These are phyloP conservation scores for Xylaria nigripes DNA, from an alignment of 495 filamentous ascomycete species.

Conservation along the genomic window DNA sequence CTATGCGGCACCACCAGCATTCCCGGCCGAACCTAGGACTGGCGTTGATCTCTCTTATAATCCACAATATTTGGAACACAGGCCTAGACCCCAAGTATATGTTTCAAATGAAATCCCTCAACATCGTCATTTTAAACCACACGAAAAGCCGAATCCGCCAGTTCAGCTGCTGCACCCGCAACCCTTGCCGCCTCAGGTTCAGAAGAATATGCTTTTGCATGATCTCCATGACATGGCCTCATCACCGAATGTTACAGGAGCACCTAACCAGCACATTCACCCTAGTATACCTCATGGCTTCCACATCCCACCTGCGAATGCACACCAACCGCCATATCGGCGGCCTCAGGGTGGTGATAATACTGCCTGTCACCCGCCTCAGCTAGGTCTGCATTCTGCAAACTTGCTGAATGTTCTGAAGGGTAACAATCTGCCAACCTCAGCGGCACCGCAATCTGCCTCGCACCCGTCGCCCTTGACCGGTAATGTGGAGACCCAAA, in stretches of 20 bases:
- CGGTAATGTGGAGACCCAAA: constrained; percentile 12
- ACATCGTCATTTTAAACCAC: background rate
- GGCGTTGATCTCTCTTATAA: constrained; percentile 16
- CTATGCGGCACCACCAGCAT: constrained; percentile 38
- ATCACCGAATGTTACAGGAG: constrained; percentile 11
- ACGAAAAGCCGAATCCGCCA: constrained; percentile 21
- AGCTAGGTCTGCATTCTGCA: constrained; percentile 44
- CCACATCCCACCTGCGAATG: constrained; percentile 2
- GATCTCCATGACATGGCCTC: constrained; percentile 16
- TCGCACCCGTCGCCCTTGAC: constrained; percentile 5
- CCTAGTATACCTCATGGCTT: constrained; percentile 23
- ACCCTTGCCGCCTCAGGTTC: constrained; percentile 44
- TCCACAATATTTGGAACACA: constrained; percentile 16
- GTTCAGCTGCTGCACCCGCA: constrained; percentile 45
- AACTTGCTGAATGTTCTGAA: constrained; percentile 61
- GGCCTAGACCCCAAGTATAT: constrained; percentile 20
- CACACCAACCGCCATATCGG: background rate
- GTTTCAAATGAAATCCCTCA: constrained; percentile 10
- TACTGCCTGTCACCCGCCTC: constrained; percentile 41
- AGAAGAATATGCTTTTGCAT: constrained; percentile 33
- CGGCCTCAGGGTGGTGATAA: background rate
- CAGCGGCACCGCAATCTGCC: constrained; percentile 2
- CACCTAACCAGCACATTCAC: constrained; percentile 14
- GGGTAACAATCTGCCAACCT: constrained; percentile 14
- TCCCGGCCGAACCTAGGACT: constrained; percentile 29